A percentile compares a stretch with the other conserved stretches of the same genome.
Conservation (phyloP, 2,329 filamentous ascomycete species). For the Leptographium flavum region DNA sequence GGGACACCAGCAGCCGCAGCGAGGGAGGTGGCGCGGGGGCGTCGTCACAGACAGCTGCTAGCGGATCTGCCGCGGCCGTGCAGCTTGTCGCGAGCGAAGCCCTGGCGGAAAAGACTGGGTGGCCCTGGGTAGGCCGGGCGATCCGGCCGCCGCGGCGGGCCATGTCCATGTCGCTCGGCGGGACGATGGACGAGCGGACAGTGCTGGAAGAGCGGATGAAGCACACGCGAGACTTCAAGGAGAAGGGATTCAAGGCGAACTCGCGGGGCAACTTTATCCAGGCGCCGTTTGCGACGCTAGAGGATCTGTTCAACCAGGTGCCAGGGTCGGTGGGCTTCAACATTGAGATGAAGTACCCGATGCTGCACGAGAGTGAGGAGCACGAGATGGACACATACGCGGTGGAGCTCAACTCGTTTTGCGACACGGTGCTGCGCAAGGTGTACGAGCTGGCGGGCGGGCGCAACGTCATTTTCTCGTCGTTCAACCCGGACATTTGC, state of each 20-base stretch:
- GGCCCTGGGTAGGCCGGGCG: background rate
- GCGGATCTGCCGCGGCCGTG: too few relatives aligned
- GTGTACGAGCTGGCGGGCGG: conserved; percentile 75
- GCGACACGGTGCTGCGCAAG: conserved; percentile 79
- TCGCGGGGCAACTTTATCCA: conserved; percentile 90
- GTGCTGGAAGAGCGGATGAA: conserved; percentile 74
- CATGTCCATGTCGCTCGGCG: conserved; percentile 36
- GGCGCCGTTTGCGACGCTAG: conserved; percentile 85
- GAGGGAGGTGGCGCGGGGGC: background rate
- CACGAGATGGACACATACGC: conserved; percentile 95
- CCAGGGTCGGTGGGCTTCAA: conserved; percentile 84
- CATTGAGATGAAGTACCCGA: conserved; percentile 95
- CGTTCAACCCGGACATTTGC: conserved; percentile 95
- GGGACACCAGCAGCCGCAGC: too few relatives aligned
- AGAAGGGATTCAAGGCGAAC: conserved; percentile 92
- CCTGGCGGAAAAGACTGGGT: conserved; percentile 26
- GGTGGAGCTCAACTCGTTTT: conserved; percentile 90
- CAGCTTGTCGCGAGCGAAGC: background rate
- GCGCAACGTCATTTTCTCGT: conserved; percentile 92
- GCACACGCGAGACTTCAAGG: conserved; percentile 88
- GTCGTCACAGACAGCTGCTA: too few relatives aligned
- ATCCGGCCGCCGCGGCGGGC: conserved; percentile 29
- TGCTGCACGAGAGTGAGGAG: conserved; percentile 89
- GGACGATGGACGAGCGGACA: conserved; percentile 13
- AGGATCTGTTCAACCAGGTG: conserved; percentile 80